Evolutionary conservation across 1,284 basidiomycete genomes (phyloP).

Genomic region (Apiotrichum sp.): DNA sequence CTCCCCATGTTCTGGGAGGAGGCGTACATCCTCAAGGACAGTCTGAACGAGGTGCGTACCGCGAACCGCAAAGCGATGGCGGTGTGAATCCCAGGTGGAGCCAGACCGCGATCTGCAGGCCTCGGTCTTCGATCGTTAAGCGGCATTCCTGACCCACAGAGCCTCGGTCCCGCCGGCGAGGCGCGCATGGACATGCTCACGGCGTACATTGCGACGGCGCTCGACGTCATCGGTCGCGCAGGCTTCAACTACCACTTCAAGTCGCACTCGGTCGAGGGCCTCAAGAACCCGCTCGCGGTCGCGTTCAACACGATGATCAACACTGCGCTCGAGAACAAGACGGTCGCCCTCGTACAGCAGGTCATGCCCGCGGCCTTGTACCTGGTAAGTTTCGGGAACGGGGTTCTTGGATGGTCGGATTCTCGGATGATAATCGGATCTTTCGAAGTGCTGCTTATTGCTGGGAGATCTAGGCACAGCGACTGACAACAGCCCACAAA

Average conservation of each 20-base stretch:
- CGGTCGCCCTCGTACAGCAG: conserved; percentile 11
- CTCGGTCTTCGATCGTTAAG: conserved; percentile 1
- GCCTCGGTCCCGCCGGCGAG: background rate
- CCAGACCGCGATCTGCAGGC: too few species aligned
- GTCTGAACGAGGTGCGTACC: conserved; percentile 27
- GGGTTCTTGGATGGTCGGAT: background rate
- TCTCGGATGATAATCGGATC: too few species aligned
- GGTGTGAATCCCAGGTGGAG: too few species aligned
- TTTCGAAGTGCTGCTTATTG: too few species aligned
- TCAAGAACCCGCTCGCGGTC: conserved; percentile 53
- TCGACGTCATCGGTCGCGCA: conserved; percentile 66
- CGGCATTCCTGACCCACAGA: background rate
- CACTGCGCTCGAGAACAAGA: conserved; percentile 43
- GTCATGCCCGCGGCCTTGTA: conserved; percentile 10
- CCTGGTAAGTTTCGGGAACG: background rate
- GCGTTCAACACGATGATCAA: conserved; percentile 57
- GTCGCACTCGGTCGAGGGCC: conserved; percentile 37
- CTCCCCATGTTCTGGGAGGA: conserved; percentile 62
- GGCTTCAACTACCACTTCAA: conserved; percentile 63
- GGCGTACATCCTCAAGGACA: conserved; percentile 51
- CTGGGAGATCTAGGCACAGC: too few species aligned
- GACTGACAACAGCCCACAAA: conserved; percentile 2
- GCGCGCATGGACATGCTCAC: conserved; percentile 55
- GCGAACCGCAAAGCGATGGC: conserved; percentile 12
- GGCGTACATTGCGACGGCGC: conserved; percentile 59